Conservation (phyloP, 1,284 basidiomycete genomes). For the Rugosomyces carneus region DNA sequence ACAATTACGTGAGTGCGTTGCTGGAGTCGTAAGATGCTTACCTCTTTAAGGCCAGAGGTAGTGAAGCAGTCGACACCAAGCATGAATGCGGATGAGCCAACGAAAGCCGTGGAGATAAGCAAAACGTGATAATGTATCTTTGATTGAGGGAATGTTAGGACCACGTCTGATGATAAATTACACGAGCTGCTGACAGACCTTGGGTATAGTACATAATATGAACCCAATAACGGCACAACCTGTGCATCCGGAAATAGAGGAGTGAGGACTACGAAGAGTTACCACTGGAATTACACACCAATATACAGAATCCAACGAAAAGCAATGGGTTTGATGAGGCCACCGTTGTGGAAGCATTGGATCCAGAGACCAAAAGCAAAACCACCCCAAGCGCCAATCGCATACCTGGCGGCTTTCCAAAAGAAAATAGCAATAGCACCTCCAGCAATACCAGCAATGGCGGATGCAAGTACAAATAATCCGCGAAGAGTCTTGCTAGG, state of each 20-base stretch:
- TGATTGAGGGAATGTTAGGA: conserved; percentile 10
- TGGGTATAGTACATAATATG: conserved; percentile 58
- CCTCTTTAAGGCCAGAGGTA: conserved; percentile 87
- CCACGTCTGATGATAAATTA: background rate
- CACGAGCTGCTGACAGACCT: conserved; percentile 25
- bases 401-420: conserved; percentile 81
- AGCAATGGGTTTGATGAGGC: conserved; percentile 71
- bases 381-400: conserved; percentile 86
- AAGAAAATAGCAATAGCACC: conserved; percentile 86
- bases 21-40: conserved; percentile 22
- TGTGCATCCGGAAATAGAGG: conserved; percentile 24
- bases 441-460: conserved; percentile 77
- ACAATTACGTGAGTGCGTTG: conserved; percentile 7
- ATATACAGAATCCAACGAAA: conserved; percentile 87
- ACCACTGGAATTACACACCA: conserved; percentile 38
- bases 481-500: conserved; percentile 77
- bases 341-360: conserved; percentile 78
- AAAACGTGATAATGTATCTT: conserved; percentile 75
- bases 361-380: conserved; percentile 85
- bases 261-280: conserved; percentile 14
- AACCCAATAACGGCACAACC: conserved; percentile 55
- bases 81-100: conserved; percentile 90
- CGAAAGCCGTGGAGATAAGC: conserved; percentile 78
- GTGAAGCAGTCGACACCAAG: conserved; percentile 93
- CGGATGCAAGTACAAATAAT: conserved; percentile 81